A percentile compares a stretch with the other conserved stretches of the same genome.
Conservation (phyloP, 306 rosid species). For the Medicago truncatula region MtrunA17r5.0-ANR NC_053048.1:38385001-38385500, state of each 20-base stretch:
- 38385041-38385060: constrained; percentile 51
- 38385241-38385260: background rate
- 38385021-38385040: background rate
- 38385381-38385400: background rate
- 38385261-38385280: background rate
- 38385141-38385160: constrained; percentile 31
- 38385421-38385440: background rate
- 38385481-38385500: too few relatives aligned
- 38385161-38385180: background rate
- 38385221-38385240: background rate
- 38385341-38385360: background rate
- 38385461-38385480: too few relatives aligned
- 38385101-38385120: constrained; percentile 17
- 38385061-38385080: background rate
- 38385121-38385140: constrained; percentile 6
- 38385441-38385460: background rate
- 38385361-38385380: background rate
- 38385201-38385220: constrained; percentile 18
- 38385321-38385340: too few relatives aligned
- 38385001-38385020: constrained; percentile 43
- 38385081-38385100: constrained; percentile 15
- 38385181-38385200: background rate
- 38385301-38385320: background rate
- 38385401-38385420: background rate
- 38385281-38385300: background rate